Evolutionary conservation across 352 stramenopile species (phyloP).

Genomic region (Pythium graminicola): DNA sequence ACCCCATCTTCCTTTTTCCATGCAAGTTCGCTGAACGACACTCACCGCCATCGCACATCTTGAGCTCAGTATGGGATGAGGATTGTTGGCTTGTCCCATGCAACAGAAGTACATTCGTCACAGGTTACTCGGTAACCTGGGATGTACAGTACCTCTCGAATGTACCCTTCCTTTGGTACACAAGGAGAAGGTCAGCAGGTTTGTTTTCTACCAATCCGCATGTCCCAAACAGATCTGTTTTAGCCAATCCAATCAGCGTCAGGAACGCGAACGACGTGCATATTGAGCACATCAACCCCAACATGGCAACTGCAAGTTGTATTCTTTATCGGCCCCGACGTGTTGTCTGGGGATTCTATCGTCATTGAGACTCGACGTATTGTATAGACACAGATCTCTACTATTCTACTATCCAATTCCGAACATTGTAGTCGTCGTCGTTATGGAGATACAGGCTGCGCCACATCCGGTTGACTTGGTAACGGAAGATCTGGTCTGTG

Average conservation of each 20-base stretch:
- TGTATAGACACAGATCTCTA: neutral
- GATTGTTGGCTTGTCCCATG: conserved; percentile 10
- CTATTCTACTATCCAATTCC: neutral
- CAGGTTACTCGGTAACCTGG: no score
- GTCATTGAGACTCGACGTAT: no score
- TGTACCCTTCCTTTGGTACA: neutral
- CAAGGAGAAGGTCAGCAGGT: neutral
- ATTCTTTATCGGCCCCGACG: neutral
- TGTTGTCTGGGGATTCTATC: no score
- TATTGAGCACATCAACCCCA: neutral
- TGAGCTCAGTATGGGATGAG: conserved; percentile 19
- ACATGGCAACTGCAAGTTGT: conserved; percentile 24
- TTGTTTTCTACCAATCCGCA: neutral
- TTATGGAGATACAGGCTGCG: neutral
- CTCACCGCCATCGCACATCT: conserved; percentile 9
- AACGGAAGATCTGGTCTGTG: conserved; percentile 43
- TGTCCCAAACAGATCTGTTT: conserved; percentile 13
- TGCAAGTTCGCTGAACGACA: conserved; percentile 17
- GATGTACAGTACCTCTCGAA: no score
- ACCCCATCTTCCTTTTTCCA: conserved; percentile 6
- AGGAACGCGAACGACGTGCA: conserved; percentile 26
- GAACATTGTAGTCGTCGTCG: neutral
- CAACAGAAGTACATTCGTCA: neutral
- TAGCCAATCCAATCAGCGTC: conserved; percentile 24
- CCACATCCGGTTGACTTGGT: conserved; percentile 5